Base-by-base conservation (phyloP, 352 stramenopile species). In the Pythium scleroteichum region DNA sequence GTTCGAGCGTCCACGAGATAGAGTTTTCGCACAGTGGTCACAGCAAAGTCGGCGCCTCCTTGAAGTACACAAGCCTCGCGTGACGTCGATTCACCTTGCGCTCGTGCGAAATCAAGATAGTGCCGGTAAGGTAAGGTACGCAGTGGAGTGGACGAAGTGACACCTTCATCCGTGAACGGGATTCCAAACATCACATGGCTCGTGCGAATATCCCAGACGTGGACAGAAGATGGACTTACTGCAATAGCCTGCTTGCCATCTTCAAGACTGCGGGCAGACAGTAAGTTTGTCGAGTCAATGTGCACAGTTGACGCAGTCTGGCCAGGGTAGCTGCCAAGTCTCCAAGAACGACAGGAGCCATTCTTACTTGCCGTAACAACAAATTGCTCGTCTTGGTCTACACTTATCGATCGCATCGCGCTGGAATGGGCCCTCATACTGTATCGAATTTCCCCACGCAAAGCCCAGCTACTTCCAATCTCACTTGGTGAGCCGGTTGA, bases 341-440 rank as follows among this genome's bases (percentile, higher is more conserved):
- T 64, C 83, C 83, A 92, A 8, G 76, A 76, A 5, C 83, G 77
- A 45, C 83, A 90, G 1, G 79, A 85, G n/a, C 81, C 81, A 20
- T 85, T 84, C 42, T 87, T 88, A 46, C 78, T 90, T n/a, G 77
- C 83, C 1, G 83, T 85, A 45, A 90, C 62, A 8, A 87, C 55
- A 19, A 92, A 27, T 12, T 86, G 70, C 63, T 92, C 79, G n/a
- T 86, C 67, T 7, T 61, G 39, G 27, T 90, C 81, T 23, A 90
- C 77, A 40, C 60, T 75, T 3, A 90, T 63, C 6, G 69, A 75
- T 10, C 78, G 77, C 6, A 88, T 77, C 5, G 57, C 62, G 45
- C 79, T 92, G 2, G 80, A 89, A 59, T 92, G 83, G 0, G 79
- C 83, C 49, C 85, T 79, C 20, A 90, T 75, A 0, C 63, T 77